phyloP scores from a whole-genome alignment of 345 rosid genomes.

The Bruguiera parviflora region DNA sequence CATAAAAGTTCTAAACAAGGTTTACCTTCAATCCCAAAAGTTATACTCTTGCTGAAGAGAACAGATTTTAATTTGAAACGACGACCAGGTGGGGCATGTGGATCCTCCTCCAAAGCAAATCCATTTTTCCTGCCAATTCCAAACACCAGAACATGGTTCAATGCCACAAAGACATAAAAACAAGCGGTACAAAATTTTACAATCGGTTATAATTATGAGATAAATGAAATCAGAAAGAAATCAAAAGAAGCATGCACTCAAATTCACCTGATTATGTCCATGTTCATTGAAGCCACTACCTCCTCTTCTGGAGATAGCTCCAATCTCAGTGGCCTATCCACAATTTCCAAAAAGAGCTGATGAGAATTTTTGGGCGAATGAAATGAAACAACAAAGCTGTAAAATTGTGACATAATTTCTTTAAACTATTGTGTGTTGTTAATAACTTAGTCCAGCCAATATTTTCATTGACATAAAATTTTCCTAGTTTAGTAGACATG shows the following conservation, averaged over 20 bases:
- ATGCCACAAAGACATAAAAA: no score
- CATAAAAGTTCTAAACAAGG: neutral
- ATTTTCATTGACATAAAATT: no score
- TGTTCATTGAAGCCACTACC: conserved; percentile 70
- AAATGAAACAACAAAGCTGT: neutral
- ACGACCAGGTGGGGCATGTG: conserved; percentile 62
- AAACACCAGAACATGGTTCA: conserved; percentile 9
- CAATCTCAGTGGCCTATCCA: conserved; percentile 70
- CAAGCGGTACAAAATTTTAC: no score
- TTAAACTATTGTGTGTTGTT: no score
- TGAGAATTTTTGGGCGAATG: neutral
- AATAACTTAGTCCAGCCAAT: no score
- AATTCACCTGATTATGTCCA: conserved; percentile 78
- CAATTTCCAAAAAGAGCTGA: neutral
- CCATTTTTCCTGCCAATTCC: conserved; percentile 68
- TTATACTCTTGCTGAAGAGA: conserved; percentile 91
- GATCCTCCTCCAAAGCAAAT: conserved; percentile 81
- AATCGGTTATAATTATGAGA: neutral
- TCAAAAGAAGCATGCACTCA: neutral
- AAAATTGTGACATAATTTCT: neutral
- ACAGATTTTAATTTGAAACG: conserved; percentile 71
- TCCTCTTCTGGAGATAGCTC: conserved; percentile 97
- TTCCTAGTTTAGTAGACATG: no score
- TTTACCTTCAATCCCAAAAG: conserved; percentile 91
- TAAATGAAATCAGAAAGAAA: neutral